Evolutionary conservation across 257 asterid genomes (phyloP).

Genomic region (Capsicum rhomboideum): DNA sequence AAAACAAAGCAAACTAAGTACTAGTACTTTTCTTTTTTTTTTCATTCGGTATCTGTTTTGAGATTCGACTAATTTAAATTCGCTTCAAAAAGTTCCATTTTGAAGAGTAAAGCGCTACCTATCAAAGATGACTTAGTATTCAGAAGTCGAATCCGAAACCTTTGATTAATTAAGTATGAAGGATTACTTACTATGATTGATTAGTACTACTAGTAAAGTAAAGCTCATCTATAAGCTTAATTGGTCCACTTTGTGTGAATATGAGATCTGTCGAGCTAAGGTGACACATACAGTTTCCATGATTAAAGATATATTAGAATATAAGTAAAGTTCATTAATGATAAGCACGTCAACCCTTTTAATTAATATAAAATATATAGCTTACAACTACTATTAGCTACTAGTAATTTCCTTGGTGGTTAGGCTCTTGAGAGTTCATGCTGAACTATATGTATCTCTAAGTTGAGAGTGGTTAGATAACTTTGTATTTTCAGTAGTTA

Average conservation of each 20-base stretch:
- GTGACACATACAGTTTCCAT: not conserved
- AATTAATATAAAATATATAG: not conserved
- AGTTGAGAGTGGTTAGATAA: not conserved
- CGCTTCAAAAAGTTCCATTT: fast-evolving
- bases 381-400: not conserved
- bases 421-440: not conserved
- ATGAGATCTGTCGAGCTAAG: not conserved
- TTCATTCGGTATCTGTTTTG: not conserved
- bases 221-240: not conserved
- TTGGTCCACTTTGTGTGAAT: not conserved
- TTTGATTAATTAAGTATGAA: not conserved
- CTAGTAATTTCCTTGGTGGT: not conserved
- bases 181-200: fast-evolving
- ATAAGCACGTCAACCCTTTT: conserved; percentile 1
- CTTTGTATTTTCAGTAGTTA: not conserved
- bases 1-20: not conserved
- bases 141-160: not conserved
- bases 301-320: not conserved
- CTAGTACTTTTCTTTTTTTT: too few relatives aligned
- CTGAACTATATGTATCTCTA: not conserved
- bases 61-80: not conserved
- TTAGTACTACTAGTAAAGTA: not conserved
- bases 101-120: not conserved
- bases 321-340: conserved; percentile 3
- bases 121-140: not conserved